Evolutionary conservation across 306 rosid genomes (phyloP), one percentile per base, ranked within the genome.

Genomic region (Gastrolobium bilobum): DNA sequence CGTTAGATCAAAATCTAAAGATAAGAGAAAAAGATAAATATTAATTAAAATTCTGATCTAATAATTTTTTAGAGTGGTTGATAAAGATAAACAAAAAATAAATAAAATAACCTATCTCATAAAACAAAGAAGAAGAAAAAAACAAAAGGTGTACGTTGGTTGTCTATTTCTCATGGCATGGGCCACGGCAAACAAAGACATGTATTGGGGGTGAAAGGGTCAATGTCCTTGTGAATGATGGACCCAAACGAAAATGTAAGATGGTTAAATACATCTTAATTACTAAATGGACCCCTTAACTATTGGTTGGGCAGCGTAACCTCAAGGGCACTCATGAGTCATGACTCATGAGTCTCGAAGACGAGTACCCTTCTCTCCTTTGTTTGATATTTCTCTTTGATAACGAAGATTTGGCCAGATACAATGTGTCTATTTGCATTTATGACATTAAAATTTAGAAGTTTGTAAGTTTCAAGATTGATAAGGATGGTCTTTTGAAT

Each of bases 271-370:
- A 37, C 38, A 33, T 7, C 40, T 48, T 59, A 5, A 8, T 37
- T 6, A 53, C 51, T 34, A 10, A 57, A 57, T 46, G 38, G 71
- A 52, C 44, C 70, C 68, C 26, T 76, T 29, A 70, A 20, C 33
- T 7, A 4, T 35, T 42, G 42, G 38, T 38, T 54, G 44, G 51
- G 37, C 69, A 26, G 63, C 72, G 39, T 70, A 48, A n/a, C 56
- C 56, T 71, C 44, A 29, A 33, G 64, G 78, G 39, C 50, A 79
- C 6, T 5, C 46, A 10, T 0, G 2, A 2, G 3, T 6, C n/a
- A n/a, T n/a, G n/a, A n/a, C n/a, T n/a, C n/a, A n/a, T n/a, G n/a
- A n/a, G n/a, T n/a, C 10, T n/a, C 8, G 6, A 73, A 73, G 33
- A n/a, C 7, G 5, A 13, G 0, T 40, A 10, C 44, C 5, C 42